Evolutionary conservation across 306 rosid genomes (phyloP).

Genomic region (Castanea mollissima): DNA sequence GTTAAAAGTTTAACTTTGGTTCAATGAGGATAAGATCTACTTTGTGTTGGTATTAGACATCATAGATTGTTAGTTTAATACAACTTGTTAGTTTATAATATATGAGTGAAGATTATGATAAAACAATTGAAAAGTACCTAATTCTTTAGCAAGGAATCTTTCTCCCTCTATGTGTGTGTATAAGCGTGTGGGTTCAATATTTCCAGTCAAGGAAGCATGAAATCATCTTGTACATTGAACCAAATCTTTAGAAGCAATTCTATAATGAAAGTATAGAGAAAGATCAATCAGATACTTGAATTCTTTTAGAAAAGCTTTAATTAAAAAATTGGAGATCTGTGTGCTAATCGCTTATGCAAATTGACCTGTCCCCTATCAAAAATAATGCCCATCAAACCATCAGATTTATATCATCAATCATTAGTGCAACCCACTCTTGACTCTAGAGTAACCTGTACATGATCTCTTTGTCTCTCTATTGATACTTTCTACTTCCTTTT

Average conservation of each 20-base stretch:
- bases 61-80: not conserved
- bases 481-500: no score
- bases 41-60: conserved; percentile 8
- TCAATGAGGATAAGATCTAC: conserved; percentile 20
- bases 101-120: not conserved
- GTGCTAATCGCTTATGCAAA: conserved; percentile 6
- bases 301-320: not conserved
- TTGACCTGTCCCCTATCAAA: conserved; percentile 21
- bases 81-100: not conserved
- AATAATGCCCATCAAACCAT: not conserved
- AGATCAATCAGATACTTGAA: not conserved
- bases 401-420: not conserved
- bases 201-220: conserved; percentile 10
- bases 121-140: not conserved
- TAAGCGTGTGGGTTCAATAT: conserved; percentile 6
- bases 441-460: no score
- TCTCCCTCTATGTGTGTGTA: not conserved
- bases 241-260: conserved; percentile 23
- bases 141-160: not conserved
- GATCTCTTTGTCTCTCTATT: no score
- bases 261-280: not conserved
- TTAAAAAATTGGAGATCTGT: not conserved
- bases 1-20: not conserved
- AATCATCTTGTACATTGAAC: conserved; percentile 25
- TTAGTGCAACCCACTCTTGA: not conserved